Evolutionary conservation across 768 basidiomycete species (phyloP), one percentile per base, ranked within the genome.

Genomic region (Tylopilus sp.): DNA sequence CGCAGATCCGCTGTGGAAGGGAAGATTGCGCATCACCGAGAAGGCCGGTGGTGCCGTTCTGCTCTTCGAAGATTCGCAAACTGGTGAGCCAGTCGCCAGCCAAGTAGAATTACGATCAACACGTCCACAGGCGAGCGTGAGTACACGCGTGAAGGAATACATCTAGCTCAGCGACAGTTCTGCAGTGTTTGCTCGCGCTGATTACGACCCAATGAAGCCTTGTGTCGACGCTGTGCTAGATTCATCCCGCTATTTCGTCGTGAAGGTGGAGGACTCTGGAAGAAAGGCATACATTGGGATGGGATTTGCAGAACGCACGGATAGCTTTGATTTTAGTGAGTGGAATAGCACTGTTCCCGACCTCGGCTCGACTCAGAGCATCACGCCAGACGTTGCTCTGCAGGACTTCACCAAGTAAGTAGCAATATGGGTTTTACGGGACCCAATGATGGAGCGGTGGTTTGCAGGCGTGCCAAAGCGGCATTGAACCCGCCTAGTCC

Each of bases 151-250:
- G 42, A 34, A 30, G 44, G 56, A 36, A 55, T 42, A 52, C n/a
- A 44, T 50, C 17, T 29, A 19, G 41, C 43, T 54, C 56, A 48
- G 44, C n/a, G 36, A 36, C n/a, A 25, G 14, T 50, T 40, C 47
- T 55, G 33, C 69, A 89, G 91, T 90, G 50, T 98, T 98, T 74
- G 95, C 95, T 38, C 85, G 82, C 58, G 84, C 92, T 16, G 82
- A 82, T 40, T 98, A 97, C 64, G 86, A 90, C 63, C 77, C 85
- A 16, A 72, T 80, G 40, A 84, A 83, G 53, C 90, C 92, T 6
- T 85, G 82, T 26, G 90, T 98, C n/a, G 94, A 98, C 59, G 88
- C 91, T n/a, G 93, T 95, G 16, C 77, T 97, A 25, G 94, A 98
- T 68, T 95, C 92, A 1, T 95, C 93, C 12, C 84, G 94, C 44